These are phyloP conservation scores for Clonostachys sp. DNA, from an alignment of 2,329 filamentous ascomycete genomes.

Conservation along the genomic window DNA sequence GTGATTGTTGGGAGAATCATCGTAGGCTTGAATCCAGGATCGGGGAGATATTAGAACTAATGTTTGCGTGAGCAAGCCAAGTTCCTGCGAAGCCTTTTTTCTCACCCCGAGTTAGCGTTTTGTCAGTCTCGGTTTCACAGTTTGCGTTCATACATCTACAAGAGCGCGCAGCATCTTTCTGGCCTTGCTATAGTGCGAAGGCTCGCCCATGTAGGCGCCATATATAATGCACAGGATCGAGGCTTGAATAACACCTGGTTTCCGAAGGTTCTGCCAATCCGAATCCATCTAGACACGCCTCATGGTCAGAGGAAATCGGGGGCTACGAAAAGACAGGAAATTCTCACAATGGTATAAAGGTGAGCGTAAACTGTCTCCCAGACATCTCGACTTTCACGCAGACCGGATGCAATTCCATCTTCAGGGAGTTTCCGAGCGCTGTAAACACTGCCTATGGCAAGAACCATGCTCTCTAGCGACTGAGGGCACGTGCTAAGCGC, in stretches of 20 bases:
- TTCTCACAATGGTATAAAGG: slow-evolving; percentile 4
- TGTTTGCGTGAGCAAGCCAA: slow-evolving; percentile 15
- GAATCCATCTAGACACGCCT: slow-evolving; percentile 9
- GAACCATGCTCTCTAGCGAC: slow-evolving; percentile 6
- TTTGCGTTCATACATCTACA: slow-evolving; percentile 13
- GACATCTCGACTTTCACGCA: slow-evolving; percentile 6
- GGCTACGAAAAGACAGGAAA: not conserved
- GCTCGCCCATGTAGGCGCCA: slow-evolving; percentile 17
- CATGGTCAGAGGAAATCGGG: too few relatives aligned
- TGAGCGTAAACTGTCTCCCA: slow-evolving; percentile 9
- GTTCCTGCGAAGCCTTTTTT: slow-evolving; percentile 12
- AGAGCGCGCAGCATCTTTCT: slow-evolving; percentile 17
- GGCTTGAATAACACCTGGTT: slow-evolving; percentile 17
- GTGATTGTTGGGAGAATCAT: not conserved
- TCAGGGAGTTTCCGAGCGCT: slow-evolving; percentile 4
- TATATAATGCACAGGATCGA: slow-evolving; percentile 21
- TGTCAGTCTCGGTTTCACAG: not conserved
- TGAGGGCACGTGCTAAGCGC: slow-evolving; percentile 3
- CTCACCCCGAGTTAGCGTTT: not conserved
- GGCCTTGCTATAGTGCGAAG: slow-evolving; percentile 12
- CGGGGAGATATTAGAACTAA: slow-evolving; percentile 10
- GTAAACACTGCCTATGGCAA: slow-evolving; percentile 11
- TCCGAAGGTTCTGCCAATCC: slow-evolving; percentile 12
- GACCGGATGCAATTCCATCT: slow-evolving; percentile 1
- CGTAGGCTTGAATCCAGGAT: slow-evolving; percentile 2